Conservation (phyloP, 805 yeast species). For the Wickerhamomyces canadensis region DNA sequence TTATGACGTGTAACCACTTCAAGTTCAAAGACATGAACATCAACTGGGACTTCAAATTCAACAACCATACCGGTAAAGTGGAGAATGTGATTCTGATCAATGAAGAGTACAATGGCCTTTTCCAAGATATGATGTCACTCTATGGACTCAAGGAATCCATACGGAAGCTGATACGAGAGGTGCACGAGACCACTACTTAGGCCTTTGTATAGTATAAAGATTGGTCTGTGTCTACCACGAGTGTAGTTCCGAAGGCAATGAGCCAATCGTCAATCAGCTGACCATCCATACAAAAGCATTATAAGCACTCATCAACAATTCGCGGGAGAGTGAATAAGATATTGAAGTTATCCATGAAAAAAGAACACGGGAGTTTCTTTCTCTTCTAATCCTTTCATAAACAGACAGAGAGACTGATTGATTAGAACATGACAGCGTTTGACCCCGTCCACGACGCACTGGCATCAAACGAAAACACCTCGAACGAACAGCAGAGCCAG, state of each 20-base stretch:
- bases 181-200: no score
- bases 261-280: no score
- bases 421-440: conserved; percentile 6
- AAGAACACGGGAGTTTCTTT: no score
- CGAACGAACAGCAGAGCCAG: no score
- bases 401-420: neutral
- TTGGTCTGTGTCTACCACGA: no score
- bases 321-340: no score
- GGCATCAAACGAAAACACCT: conserved; percentile 1
- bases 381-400: neutral
- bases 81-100: neutral
- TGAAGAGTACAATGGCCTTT: neutral
- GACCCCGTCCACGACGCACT: conserved; percentile 14
- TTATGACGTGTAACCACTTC: conserved; percentile 3
- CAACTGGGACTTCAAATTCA: conserved; percentile 13
- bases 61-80: neutral
- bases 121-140: neutral
- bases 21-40: conserved; percentile 2
- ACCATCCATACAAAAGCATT: no score
- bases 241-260: no score
- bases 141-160: neutral
- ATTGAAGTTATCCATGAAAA: no score
- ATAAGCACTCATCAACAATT: no score
- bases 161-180: neutral
- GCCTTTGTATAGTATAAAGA: no score